Evolutionary conservation across 495 filamentous ascomycete species (phyloP), one percentile per base, ranked within the genome.

Genomic region (Astrothelium macrocarpum): DNA sequence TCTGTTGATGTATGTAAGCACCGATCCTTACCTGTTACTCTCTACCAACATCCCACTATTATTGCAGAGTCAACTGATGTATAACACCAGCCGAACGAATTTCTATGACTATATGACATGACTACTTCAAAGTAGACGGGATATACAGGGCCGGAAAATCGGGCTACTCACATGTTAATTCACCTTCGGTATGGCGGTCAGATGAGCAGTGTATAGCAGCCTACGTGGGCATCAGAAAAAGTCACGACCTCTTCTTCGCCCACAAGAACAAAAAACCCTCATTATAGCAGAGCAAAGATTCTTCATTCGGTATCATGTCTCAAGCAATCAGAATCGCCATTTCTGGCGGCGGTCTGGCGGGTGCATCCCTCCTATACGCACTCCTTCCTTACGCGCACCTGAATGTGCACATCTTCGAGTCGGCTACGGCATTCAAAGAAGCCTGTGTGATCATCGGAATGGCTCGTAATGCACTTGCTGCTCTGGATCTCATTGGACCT

Each of bases 391-490:
- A 66, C 18, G n/a, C 34, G 0, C 31, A 65, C 64, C 58, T 69
- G 32, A 32, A 64, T 49, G 63, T 64, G 56, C 64, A 69, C 59
- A 62, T 69, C 67, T 66, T 66, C 53, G 67, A 69, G 46, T 62
- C 61, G 14, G 61, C 65, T 0, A 53, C 67, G 20, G 58, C 34
- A 36, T 66, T 63, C 58, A 66, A 66, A 26, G 67, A 69, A 32
- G 61, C 66, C 25, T 64, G 67, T 2, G 59, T 64, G 20, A 64
- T 61, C 2, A 53, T 69, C 29, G 67, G 64, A 26, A 18, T 69
- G 16, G 63, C 64, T 59, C 61, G 60, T 64, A 69, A 69, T 65
- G 67, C 67, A 7, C 66, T 69, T 32, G 59, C 61, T 25, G 67
- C 67, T 25, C 60, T 69, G 43, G 46, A 59, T 1, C 61, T 66